phyloP scores from a whole-genome alignment of 2,329 filamentous ascomycete genomes.

The Pseudogymnoascus sp. region DNA sequence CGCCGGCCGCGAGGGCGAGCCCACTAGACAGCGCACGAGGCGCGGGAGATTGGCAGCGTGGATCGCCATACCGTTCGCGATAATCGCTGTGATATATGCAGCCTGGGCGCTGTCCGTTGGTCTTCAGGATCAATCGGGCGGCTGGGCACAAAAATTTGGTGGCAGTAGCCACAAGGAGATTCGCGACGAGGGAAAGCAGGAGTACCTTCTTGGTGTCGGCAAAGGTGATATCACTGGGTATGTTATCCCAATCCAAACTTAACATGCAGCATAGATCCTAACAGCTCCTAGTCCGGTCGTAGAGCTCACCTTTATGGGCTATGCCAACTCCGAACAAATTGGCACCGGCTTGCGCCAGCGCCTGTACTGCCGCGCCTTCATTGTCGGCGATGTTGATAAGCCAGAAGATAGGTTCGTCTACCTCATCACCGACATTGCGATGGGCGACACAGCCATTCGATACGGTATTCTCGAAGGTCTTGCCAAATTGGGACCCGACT shows the following conservation, averaged over 20 bases:
- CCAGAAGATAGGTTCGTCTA: conserved; percentile 74
- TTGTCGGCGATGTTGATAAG: conserved; percentile 62
- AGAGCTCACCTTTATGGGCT: conserved; percentile 86
- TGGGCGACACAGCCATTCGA: conserved; percentile 81
- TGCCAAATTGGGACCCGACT: conserved; percentile 60
- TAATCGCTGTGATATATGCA: conserved; percentile 10
- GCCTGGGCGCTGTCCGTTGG: background rate
- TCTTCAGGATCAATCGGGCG: background rate
- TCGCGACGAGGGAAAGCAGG: conserved; percentile 17
- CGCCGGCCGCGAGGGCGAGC: background rate
- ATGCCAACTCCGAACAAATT: conserved; percentile 75
- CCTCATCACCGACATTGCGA: conserved; percentile 77
- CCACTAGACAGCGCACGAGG: background rate
- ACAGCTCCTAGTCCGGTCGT: conserved; percentile 60
- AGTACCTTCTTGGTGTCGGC: conserved; percentile 60
- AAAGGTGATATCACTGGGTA: conserved; percentile 69
- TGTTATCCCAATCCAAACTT: conserved; percentile 10
- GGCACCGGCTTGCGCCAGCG: conserved; percentile 82
- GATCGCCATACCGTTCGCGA: background rate
- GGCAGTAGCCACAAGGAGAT: background rate
- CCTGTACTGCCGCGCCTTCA: conserved; percentile 83
- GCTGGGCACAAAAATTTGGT: background rate
- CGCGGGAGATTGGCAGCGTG: background rate
- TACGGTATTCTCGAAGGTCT: conserved; percentile 79
- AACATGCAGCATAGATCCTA: background rate